A percentile compares a stretch with the other conserved stretches of the same genome.
Conservation (phyloP, 306 rosid genomes). For the Lupinus albus region DNA sequence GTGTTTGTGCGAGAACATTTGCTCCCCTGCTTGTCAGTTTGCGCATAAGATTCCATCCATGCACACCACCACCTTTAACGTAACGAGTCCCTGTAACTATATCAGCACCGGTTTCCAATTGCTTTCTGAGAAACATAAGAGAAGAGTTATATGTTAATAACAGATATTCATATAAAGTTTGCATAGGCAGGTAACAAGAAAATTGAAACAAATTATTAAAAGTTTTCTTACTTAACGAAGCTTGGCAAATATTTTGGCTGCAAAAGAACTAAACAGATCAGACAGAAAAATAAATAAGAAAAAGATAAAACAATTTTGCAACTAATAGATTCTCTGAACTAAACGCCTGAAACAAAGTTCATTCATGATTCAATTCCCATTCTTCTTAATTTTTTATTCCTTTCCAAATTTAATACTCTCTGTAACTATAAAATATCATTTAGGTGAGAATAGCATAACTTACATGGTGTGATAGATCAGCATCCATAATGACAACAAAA, state of each 20-base stretch:
- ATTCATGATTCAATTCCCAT: background rate
- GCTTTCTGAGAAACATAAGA: conserved; percentile 56
- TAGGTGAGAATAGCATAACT: conserved; percentile 39
- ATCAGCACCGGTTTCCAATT: conserved; percentile 78
- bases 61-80: conserved; percentile 91
- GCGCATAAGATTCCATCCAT: conserved; percentile 99
- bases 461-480: conserved; percentile 93
- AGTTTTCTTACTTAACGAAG: conserved; percentile 63
- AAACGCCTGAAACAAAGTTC: conserved; percentile 1
- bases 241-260: conserved; percentile 96
- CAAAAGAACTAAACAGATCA: conserved; percentile 43
- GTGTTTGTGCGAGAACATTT: conserved; percentile 96
- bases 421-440: conserved; percentile 30
- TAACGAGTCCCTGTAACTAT: conserved; percentile 96
- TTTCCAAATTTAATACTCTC: conserved; percentile 23
- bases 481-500: conserved; percentile 96
- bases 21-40: conserved; percentile 98
- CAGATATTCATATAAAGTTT: background rate
- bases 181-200: conserved; percentile 13
- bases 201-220: conserved; percentile 27
- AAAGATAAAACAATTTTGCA: conserved; percentile 13
- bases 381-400: background rate
- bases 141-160: background rate
- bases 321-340: conserved; percentile 7
- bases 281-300: conserved; percentile 26